A percentile compares a stretch with the other conserved stretches of the same genome.
These are phyloP conservation scores for Neopestalotiopsis sp. DNA, from an alignment of 2,329 filamentous ascomycete species.

Conservation along the genomic window DNA sequence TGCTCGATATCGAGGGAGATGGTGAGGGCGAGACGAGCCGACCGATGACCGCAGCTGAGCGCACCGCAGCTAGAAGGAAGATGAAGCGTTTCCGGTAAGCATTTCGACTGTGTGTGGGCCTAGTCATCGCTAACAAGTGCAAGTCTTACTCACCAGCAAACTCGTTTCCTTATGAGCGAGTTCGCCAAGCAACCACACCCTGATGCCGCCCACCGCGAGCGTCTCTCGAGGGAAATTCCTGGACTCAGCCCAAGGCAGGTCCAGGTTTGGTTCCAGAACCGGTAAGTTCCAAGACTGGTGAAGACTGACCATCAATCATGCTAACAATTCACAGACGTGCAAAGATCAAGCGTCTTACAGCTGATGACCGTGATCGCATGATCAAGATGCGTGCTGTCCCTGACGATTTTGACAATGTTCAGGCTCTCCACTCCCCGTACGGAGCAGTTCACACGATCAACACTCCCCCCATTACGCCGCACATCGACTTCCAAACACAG, in stretches of 20 bases:
- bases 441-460: constrained; percentile 62
- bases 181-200: constrained; percentile 95
- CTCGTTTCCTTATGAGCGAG: constrained; percentile 96
- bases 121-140: background rate
- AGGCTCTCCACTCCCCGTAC: constrained; percentile 71
- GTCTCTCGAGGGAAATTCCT: constrained; percentile 87
- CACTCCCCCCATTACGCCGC: constrained; percentile 52
- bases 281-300: constrained; percentile 58
- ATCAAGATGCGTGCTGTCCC: constrained; percentile 75
- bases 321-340: constrained; percentile 57
- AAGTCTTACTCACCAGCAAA: constrained; percentile 94
- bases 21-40: constrained; percentile 37
- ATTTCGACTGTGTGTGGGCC: background rate
- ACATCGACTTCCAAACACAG: constrained; percentile 52
- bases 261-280: constrained; percentile 98
- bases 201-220: constrained; percentile 87
- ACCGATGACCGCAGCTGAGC: constrained; percentile 61
- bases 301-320: background rate
- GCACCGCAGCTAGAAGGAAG: constrained; percentile 59
- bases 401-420: constrained; percentile 73
- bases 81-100: constrained; percentile 81
- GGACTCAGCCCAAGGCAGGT: constrained; percentile 91
- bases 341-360: constrained; percentile 73
- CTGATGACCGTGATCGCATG: constrained; percentile 73
- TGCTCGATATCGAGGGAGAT: constrained; percentile 55